Evolutionary conservation across 2,329 filamentous ascomycete genomes (phyloP).

Genomic region (Cordyceps cicadae): DNA sequence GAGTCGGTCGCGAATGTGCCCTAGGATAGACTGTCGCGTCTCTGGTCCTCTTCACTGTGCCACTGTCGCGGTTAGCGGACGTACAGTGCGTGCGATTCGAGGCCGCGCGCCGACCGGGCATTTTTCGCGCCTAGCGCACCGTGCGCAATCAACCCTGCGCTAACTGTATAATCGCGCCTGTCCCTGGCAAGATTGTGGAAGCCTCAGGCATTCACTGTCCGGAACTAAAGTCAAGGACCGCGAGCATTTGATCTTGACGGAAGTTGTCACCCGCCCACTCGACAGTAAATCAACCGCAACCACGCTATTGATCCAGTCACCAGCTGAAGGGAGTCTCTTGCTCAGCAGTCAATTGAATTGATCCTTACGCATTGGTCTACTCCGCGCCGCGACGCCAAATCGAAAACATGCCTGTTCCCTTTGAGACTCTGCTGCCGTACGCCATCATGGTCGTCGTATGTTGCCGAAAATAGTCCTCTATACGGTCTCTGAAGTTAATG

Average conservation of each 20-base stretch:
- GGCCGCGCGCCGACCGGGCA: neutral
- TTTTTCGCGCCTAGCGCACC: neutral
- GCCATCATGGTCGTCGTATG: conserved; percentile 55
- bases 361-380: conserved; percentile 14
- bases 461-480: conserved; percentile 13
- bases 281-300: neutral
- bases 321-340: neutral
- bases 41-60: conserved; percentile 1
- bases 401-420: conserved; percentile 50
- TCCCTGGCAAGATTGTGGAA: neutral
- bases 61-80: conserved; percentile 5
- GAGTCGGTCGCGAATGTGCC: neutral
- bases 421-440: conserved; percentile 57
- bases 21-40: conserved; percentile 10
- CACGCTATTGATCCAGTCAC: neutral
- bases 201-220: conserved; percentile 10
- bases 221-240: conserved; percentile 1
- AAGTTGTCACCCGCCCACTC: neutral
- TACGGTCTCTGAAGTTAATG: conserved; percentile 17
- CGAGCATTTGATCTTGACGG: conserved; percentile 3
- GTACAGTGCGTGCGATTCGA: conserved; percentile 13
- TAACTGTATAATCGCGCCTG: conserved; percentile 11
- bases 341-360: neutral
- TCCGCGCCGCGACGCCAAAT: conserved; percentile 25
- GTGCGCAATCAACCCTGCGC: conserved; percentile 3